phyloP scores from a whole-genome alignment of 352 stramenopile genomes.

The Globisporangium yorkense region DNA sequence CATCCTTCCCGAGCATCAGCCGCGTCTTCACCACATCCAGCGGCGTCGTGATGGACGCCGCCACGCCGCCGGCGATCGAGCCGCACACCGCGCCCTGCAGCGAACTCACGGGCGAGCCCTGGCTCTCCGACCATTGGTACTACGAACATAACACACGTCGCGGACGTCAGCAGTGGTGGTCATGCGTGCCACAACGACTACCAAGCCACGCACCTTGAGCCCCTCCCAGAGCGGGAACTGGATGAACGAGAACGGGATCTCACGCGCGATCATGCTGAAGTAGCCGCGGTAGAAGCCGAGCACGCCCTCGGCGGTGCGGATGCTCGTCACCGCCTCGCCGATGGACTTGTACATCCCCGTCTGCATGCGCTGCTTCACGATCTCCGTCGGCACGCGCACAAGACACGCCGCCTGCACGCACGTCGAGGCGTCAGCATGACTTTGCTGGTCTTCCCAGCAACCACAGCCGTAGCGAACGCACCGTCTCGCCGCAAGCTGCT shows the following conservation, averaged over 20 bases:
- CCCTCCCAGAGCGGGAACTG: conserved; percentile 99
- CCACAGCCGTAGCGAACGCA: conserved; percentile 13
- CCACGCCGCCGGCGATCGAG: conserved; percentile 92
- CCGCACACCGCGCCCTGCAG: conserved; percentile 94
- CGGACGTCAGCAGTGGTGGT: not conserved
- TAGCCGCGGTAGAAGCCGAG: conserved; percentile 96
- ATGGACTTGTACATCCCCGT: conserved; percentile 86
- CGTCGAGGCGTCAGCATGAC: not conserved
- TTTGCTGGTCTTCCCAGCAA: not conserved
- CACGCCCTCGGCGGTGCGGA: conserved; percentile 73
- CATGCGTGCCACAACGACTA: not conserved
- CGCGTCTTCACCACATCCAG: conserved; percentile 99
- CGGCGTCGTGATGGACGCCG: conserved; percentile 97
- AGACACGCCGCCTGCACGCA: conserved; percentile 88
- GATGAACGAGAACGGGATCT: conserved; percentile 99
- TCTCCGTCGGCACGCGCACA: conserved; percentile 98
- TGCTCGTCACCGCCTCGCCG: conserved; percentile 56
- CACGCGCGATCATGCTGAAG: conserved; percentile 96
- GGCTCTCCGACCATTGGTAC: conserved; percentile 74
- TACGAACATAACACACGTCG: conserved; percentile 11
- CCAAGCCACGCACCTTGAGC: conserved; percentile 79
- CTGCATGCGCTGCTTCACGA: conserved; percentile 99
- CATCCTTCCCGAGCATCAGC: conserved; percentile 97
- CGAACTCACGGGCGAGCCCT: conserved; percentile 76
- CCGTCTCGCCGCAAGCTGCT: conserved; percentile 93